These are phyloP conservation scores for Eucalyptus tenuipes DNA, from an alignment of 345 rosid species.

Conservation along the genomic window DNA sequence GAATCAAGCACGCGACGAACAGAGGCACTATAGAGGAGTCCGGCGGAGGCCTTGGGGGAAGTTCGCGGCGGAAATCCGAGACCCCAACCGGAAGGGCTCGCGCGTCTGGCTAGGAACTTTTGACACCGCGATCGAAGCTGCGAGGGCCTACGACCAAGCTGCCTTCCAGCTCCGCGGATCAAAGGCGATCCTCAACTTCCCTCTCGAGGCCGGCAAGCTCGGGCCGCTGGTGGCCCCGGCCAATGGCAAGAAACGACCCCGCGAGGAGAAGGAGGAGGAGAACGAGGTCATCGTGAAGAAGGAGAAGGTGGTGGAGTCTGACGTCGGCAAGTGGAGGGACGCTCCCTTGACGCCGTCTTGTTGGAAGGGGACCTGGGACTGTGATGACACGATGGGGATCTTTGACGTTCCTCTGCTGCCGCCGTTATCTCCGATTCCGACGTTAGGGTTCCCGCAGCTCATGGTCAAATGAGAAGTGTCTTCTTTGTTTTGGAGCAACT, in stretches of 20 bases:
- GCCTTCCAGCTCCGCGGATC: constrained; percentile 79
- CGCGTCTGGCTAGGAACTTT: constrained; percentile 90
- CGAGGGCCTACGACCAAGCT: constrained; percentile 77
- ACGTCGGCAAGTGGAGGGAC: constrained; percentile 7
- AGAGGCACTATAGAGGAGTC: constrained; percentile 77
- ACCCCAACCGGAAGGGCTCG: constrained; percentile 62
- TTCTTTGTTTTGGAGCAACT: background rate
- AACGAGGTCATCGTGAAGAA: background rate
- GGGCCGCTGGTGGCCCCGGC: background rate
- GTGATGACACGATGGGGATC: constrained; percentile 28
- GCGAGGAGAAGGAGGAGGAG: constrained; percentile 3
- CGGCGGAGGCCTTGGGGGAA: constrained; percentile 93
- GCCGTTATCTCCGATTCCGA: constrained; percentile 43
- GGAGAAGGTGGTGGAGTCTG: background rate
- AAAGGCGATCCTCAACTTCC: constrained; percentile 83
- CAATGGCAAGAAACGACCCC: constrained; percentile 22
- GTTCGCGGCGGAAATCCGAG: constrained; percentile 94
- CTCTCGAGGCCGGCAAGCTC: constrained; percentile 51
- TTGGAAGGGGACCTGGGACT: constrained; percentile 7
- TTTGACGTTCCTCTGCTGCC: constrained; percentile 31
- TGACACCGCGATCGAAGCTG: constrained; percentile 66
- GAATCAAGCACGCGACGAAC: background rate
- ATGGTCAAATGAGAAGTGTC: constrained; percentile 1
- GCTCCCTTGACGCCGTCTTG: constrained; percentile 28
- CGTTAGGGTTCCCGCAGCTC: constrained; percentile 9